Evolutionary conservation across 768 basidiomycete genomes (phyloP).

Genomic region (Xanthoconium stramineum): DNA sequence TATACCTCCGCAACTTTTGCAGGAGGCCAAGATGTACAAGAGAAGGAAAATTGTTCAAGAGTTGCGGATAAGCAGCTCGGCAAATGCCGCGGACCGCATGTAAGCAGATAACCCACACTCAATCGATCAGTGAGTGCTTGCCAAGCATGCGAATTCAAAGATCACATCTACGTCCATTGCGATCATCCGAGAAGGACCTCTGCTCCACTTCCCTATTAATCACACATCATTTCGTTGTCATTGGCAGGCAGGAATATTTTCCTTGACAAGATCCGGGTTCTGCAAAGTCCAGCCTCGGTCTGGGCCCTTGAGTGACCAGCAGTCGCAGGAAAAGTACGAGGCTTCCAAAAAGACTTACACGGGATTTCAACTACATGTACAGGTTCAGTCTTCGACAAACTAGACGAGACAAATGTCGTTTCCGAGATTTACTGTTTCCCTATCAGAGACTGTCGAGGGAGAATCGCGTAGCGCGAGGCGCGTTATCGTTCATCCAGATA

Average conservation of each 20-base stretch:
- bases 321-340: neutral
- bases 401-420: conserved; percentile 13
- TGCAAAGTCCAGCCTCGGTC: neutral
- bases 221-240: neutral
- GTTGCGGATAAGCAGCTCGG: neutral
- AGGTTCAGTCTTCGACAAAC: neutral
- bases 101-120: neutral
- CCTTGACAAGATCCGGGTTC: conserved; percentile 6
- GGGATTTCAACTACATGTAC: neutral
- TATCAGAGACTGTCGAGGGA: conserved; percentile 34
- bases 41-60: too few species aligned
- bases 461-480: conserved; percentile 56
- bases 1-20: neutral
- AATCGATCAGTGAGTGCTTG: neutral
- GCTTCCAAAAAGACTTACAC: neutral
- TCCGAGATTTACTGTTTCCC: conserved; percentile 37
- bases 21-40: too few species aligned
- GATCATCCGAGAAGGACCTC: neutral
- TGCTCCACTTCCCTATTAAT: conserved; percentile 1
- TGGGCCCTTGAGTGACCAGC: neutral
- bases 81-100: conserved; percentile 11
- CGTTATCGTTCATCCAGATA: conserved; percentile 59
- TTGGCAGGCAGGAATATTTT: neutral
- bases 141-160: conserved; percentile 6
- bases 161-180: conserved; percentile 11